Conservation (phyloP, 2,329 filamentous ascomycete genomes). For the Phialophora chinensis region DNA sequence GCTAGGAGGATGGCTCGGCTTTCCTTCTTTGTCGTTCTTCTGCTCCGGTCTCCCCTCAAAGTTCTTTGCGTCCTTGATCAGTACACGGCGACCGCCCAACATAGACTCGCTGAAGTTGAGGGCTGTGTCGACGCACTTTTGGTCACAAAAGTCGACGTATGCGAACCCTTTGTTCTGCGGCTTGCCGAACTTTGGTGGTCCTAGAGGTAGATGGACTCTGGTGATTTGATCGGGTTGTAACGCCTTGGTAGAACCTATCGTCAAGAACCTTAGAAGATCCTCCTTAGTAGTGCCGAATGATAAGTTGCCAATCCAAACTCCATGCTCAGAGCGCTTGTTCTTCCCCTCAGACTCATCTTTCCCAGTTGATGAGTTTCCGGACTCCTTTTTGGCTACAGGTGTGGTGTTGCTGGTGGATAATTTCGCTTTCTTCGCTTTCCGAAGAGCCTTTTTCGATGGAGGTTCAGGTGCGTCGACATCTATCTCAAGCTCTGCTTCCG, state of each 20-base stretch:
- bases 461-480: conserved; percentile 89
- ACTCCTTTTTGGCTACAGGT: conserved; percentile 44
- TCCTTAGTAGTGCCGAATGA: conserved; percentile 78
- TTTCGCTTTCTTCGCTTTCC: conserved; percentile 78
- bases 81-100: conserved; percentile 74
- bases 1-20: conserved; percentile 67
- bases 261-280: conserved; percentile 79
- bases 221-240: conserved; percentile 74
- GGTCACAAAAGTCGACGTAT: conserved; percentile 85
- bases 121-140: conserved; percentile 73
- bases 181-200: conserved; percentile 58
- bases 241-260: conserved; percentile 34
- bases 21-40: conserved; percentile 47
- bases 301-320: conserved; percentile 96
- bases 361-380: neutral
- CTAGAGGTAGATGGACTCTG: conserved; percentile 77
- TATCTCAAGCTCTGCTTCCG: conserved; percentile 74
- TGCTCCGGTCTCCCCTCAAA: conserved; percentile 85
- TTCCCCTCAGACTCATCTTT: conserved; percentile 45
- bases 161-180: conserved; percentile 89
- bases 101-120: conserved; percentile 85
- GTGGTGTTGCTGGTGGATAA: conserved; percentile 10
- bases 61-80: conserved; percentile 91
- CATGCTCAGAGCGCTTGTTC: conserved; percentile 71
- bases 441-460: conserved; percentile 90